Percentiles rank a stretch among this genome's conserved stretches.
phyloP scores from a whole-genome alignment of 495 filamentous ascomycete genomes.

The Talaromyces borbonicus region DNA sequence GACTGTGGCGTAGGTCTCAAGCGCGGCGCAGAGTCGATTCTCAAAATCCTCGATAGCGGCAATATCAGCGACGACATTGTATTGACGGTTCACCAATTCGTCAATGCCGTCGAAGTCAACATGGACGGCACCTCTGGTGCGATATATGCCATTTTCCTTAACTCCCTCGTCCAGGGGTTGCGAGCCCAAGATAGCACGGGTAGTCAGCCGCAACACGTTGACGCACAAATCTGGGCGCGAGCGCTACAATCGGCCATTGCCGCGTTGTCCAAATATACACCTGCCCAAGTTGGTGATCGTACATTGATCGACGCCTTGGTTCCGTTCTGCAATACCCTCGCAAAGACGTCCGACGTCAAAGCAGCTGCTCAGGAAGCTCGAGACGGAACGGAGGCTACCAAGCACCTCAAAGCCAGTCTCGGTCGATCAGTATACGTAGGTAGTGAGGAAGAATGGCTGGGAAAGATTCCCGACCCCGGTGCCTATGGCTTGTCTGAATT shows the following conservation, averaged over 20 bases:
- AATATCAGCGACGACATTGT: constrained; percentile 58
- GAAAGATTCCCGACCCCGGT: constrained; percentile 81
- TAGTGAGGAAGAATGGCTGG: constrained; percentile 61
- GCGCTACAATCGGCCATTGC: constrained; percentile 63
- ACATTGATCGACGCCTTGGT: constrained; percentile 85
- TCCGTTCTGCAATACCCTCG: constrained; percentile 71
- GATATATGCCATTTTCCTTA: constrained; percentile 92
- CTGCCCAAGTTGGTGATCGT: constrained; percentile 78
- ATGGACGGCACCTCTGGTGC: constrained; percentile 98
- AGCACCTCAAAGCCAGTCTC: constrained; percentile 81
- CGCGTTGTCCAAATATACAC: constrained; percentile 74
- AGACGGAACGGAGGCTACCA: constrained; percentile 71
- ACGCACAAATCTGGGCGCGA: constrained; percentile 56
- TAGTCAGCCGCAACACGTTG: constrained; percentile 38
- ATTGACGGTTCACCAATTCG: constrained; percentile 61
- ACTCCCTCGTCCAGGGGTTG: constrained; percentile 71
- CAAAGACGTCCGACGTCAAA: constrained; percentile 49
- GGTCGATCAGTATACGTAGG: constrained; percentile 90
- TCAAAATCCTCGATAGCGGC: constrained; percentile 49
- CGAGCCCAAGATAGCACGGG: constrained; percentile 42
- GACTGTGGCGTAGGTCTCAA: constrained; percentile 90
- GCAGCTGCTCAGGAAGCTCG: constrained; percentile 66
- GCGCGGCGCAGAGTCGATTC: constrained; percentile 79
- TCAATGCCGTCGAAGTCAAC: constrained; percentile 69
- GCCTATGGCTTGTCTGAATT: constrained; percentile 78